Conservation (phyloP, 208 protist species). For the Leishmania gerbilli region DNA sequence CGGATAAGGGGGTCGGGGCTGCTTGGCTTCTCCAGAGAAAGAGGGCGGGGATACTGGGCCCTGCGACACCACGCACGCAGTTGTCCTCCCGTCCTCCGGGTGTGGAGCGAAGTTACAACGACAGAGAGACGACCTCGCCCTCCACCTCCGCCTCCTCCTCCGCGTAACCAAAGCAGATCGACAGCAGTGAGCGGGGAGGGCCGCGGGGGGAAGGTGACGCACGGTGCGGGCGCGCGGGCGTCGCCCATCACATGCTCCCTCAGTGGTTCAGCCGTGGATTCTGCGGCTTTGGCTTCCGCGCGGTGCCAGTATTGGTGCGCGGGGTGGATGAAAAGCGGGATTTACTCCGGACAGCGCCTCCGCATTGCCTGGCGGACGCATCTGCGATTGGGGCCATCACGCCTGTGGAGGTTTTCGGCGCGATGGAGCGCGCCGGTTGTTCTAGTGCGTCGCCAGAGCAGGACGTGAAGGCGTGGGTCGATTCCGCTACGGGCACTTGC, state of each 20-base stretch:
- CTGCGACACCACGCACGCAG: background rate
- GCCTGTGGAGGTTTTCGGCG: background rate
- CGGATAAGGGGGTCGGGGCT: background rate
- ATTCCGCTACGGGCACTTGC: background rate
- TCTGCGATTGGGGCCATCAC: background rate
- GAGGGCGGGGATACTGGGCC: background rate
- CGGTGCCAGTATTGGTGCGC: background rate
- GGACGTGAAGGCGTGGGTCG: background rate
- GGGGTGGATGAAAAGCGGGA: conserved; percentile 7
- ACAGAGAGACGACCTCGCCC: background rate
- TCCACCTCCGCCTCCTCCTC: background rate
- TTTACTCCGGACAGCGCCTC: background rate
- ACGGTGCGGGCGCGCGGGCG: background rate
- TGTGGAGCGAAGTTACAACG: background rate
- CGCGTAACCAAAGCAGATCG: background rate
- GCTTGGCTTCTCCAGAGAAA: background rate
- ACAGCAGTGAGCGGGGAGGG: background rate
- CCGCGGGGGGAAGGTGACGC: background rate
- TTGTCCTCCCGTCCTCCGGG: background rate
- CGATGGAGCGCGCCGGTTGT: background rate
- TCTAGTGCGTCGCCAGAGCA: background rate
- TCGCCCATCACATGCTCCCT: background rate
- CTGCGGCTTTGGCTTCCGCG: conserved; percentile 18
- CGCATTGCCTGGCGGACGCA: background rate
- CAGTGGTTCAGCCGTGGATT: conserved; percentile 15